phyloP scores from a whole-genome alignment of 108 stramenopile species.

The Cyclotella choctawhatcheeana region DNA sequence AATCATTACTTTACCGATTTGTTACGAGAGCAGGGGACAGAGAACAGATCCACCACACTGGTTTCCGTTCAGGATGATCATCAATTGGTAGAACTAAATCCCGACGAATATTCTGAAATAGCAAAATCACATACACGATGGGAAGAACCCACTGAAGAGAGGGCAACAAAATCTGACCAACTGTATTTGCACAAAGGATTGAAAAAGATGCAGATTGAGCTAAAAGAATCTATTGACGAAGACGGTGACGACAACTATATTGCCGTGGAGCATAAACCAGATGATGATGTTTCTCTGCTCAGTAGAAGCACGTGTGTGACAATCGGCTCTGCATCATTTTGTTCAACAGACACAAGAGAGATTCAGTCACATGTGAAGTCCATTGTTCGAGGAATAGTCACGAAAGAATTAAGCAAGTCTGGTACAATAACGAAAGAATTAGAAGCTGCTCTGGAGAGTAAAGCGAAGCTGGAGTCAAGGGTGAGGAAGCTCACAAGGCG shows the following conservation, averaged over 20 bases:
- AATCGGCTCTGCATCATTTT: constrained; percentile 11
- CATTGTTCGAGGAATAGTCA: constrained; percentile 7
- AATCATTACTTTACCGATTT: constrained; percentile 1
- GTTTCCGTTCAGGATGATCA: too few relatives aligned
- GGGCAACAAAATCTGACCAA: too few relatives aligned
- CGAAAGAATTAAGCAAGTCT: constrained; percentile 10
- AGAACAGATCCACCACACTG: not conserved
- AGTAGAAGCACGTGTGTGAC: constrained; percentile 13
- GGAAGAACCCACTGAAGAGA: too few relatives aligned
- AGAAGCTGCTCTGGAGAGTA: constrained; percentile 16
- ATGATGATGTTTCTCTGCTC: constrained; percentile 10
- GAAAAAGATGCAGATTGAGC: constrained; percentile 8
- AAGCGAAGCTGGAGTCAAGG: constrained; percentile 12
- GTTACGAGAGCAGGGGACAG: not conserved
- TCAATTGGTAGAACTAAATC: too few relatives aligned
- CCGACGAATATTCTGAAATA: too few relatives aligned
- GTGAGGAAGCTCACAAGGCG: constrained; percentile 17
- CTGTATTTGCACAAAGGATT: not conserved
- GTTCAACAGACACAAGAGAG: constrained; percentile 14
- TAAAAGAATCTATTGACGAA: constrained; percentile 12
- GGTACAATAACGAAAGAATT: constrained; percentile 27
- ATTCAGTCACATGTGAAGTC: constrained; percentile 21
- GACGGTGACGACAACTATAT: constrained; percentile 4
- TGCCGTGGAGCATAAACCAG: not conserved
- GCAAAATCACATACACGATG: too few relatives aligned